phyloP scores from a whole-genome alignment of 2,329 filamentous ascomycete genomes.

The Sarocladium strictum region DNA sequence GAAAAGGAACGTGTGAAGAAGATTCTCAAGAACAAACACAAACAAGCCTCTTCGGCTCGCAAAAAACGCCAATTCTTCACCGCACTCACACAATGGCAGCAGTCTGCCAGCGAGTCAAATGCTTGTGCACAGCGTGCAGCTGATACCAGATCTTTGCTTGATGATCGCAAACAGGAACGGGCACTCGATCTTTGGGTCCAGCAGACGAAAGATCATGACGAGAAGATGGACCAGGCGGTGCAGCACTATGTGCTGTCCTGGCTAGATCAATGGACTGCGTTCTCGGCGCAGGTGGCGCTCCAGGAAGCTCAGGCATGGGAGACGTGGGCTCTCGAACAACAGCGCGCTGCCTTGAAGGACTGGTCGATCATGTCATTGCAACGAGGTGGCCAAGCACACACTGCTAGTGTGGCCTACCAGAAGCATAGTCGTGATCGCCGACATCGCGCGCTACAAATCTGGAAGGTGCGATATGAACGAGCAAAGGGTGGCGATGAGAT shows the following conservation, averaged over 20 bases:
- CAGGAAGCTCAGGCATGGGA: conserved; percentile 22
- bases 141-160: conserved; percentile 13
- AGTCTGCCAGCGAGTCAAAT: conserved; percentile 11
- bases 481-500: conserved; percentile 8
- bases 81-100: conserved; percentile 25
- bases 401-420: conserved; percentile 25
- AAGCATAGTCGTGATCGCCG: conserved; percentile 27
- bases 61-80: conserved; percentile 26
- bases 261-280: conserved; percentile 19
- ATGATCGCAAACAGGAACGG: conserved; percentile 11
- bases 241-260: conserved; percentile 16
- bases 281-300: conserved; percentile 17
- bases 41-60: conserved; percentile 25
- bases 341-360: conserved; percentile 26
- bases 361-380: conserved; percentile 33
- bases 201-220: conserved; percentile 15
- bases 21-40: conserved; percentile 29
- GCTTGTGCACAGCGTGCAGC: conserved; percentile 14
- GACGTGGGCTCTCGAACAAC: conserved; percentile 25
- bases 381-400: conserved; percentile 30
- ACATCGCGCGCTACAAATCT: conserved; percentile 23
- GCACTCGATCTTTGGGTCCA: conserved; percentile 17
- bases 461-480: conserved; percentile 20
- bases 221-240: conserved; percentile 14
- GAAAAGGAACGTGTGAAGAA: conserved; percentile 24